A percentile compares a stretch with the other conserved stretches of the same genome.
Conservation (phyloP, 345 rosid genomes). For the Eucalyptus urophylla region DNA sequence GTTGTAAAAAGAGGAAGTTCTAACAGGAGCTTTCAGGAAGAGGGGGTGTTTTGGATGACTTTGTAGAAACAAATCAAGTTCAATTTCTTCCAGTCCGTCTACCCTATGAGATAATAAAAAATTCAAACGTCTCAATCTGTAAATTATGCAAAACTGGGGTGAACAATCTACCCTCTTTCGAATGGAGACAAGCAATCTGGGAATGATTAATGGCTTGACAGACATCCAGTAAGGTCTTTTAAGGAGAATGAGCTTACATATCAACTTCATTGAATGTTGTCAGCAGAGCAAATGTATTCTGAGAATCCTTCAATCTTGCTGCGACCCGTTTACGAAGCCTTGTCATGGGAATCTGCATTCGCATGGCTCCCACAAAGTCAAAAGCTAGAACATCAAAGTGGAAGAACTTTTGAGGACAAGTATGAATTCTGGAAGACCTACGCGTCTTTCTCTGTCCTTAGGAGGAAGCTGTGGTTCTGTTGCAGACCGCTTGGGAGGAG, state of each 20-base stretch:
- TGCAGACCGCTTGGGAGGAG: slow-evolving; percentile 57
- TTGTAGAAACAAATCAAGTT: background rate
- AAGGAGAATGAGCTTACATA: slow-evolving; percentile 39
- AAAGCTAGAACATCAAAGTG: background rate
- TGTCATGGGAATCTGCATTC: slow-evolving; percentile 89
- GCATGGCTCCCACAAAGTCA: background rate
- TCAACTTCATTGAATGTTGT: slow-evolving; percentile 99
- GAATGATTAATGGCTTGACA: background rate
- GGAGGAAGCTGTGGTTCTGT: slow-evolving; percentile 97
- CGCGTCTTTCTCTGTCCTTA: slow-evolving; percentile 96
- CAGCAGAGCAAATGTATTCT: slow-evolving; percentile 89
- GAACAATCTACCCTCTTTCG: background rate
- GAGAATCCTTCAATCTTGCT: slow-evolving; percentile 91
- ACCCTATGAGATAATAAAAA: background rate
- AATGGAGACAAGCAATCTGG: background rate
- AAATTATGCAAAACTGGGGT: background rate
- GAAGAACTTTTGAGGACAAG: background rate
- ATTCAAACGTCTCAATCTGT: background rate
- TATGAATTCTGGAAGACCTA: slow-evolving; percentile 9
- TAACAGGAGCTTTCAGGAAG: background rate
- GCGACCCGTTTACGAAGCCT: slow-evolving; percentile 96
- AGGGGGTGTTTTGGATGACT: background rate
- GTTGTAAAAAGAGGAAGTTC: background rate
- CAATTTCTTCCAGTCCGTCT: background rate
- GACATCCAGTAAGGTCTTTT: background rate